These are phyloP conservation scores for Pichia sp. DNA, from an alignment of 1,139 yeast genomes.

Conservation along the genomic window DNA sequence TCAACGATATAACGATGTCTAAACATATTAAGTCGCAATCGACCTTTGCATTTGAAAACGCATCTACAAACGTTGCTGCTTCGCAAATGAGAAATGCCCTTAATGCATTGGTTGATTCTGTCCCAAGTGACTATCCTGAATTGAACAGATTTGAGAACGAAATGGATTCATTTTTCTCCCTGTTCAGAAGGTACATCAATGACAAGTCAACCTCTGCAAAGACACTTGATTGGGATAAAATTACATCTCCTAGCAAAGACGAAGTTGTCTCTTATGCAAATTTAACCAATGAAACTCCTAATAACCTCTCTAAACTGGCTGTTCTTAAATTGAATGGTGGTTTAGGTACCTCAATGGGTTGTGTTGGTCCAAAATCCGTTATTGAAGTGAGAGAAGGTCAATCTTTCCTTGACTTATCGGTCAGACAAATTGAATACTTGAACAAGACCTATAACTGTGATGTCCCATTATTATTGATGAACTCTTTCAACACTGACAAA, in stretches of 20 bases:
- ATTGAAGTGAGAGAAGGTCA: constrained; percentile 98
- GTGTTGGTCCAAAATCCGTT: constrained; percentile 97
- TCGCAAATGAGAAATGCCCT: constrained; percentile 96
- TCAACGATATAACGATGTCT: constrained; percentile 9
- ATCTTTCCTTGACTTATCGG: constrained; percentile 89
- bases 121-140: constrained; percentile 29
- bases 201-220: constrained; percentile 88
- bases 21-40: constrained; percentile 73
- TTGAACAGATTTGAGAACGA: constrained; percentile 65
- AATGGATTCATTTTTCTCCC: constrained; percentile 90
- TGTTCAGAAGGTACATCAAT: constrained; percentile 84
- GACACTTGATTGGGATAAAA: constrained; percentile 90
- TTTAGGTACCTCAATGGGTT: constrained; percentile 98
- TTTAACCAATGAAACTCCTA: constrained; percentile 31
- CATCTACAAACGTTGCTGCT: constrained; percentile 94
- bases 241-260: constrained; percentile 77
- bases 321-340: constrained; percentile 97
- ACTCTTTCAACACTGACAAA: constrained; percentile 94
- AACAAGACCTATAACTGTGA: constrained; percentile 87
- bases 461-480: constrained; percentile 94
- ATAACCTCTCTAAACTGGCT: constrained; percentile 75
- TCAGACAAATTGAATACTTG: constrained; percentile 93
- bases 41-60: constrained; percentile 87
- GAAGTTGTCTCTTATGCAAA: constrained; percentile 78
- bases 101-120: constrained; percentile 81